A percentile compares a stretch with the other conserved stretches of the same genome.
Conservation (phyloP, 1,139 yeast species). For the Magnusiomyces tetraspermus region DNA sequence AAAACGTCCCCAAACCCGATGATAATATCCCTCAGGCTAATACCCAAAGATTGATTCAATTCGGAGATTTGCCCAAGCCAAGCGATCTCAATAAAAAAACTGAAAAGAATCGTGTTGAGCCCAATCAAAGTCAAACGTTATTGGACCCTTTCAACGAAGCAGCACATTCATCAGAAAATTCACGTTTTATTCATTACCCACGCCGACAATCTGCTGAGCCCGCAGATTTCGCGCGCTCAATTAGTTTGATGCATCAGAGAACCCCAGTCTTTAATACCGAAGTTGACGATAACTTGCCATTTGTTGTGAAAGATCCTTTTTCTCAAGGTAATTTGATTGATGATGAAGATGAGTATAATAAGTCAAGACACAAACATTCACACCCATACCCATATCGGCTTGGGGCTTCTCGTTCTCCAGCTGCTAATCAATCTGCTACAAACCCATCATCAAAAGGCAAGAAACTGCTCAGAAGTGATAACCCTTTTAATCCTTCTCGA, state of each 20-base stretch:
- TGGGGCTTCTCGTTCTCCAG: too few relatives aligned
- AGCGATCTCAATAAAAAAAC: conserved; percentile 16
- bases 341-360: conserved; percentile 24
- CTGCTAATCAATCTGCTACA: too few relatives aligned
- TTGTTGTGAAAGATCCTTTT: conserved; percentile 3
- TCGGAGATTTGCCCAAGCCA: conserved; percentile 40
- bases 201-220: conserved; percentile 51
- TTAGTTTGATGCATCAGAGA: conserved; percentile 49
- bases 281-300: conserved; percentile 51
- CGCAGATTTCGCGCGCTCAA: conserved; percentile 60
- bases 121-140: background rate
- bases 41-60: conserved; percentile 37
- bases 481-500: too few relatives aligned
- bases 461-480: too few relatives aligned
- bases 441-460: too few relatives aligned
- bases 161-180: too few relatives aligned
- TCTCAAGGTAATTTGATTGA: conserved; percentile 21
- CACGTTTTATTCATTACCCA: too few relatives aligned
- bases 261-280: conserved; percentile 25
- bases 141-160: too few relatives aligned
- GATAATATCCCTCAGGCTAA: background rate
- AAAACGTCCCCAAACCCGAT: too few relatives aligned
- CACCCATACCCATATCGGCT: too few relatives aligned
- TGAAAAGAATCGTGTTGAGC: background rate
- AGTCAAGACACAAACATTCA: background rate